These are phyloP conservation scores for Plantago lanceolata DNA, from an alignment of 305 asterid genomes.

Conservation along the genomic window DNA sequence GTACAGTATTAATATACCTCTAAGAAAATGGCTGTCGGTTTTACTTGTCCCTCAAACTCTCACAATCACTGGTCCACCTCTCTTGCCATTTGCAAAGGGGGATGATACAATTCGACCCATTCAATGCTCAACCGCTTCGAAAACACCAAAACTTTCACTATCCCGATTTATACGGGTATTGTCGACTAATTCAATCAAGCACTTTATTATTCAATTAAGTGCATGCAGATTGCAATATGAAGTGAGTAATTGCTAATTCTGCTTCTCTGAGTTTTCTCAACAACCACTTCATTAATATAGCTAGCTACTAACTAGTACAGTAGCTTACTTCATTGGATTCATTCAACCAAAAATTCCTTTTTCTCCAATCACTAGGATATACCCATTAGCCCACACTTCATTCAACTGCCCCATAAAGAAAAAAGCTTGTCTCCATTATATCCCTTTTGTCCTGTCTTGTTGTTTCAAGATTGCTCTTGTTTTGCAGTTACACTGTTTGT, in stretches of 20 bases:
- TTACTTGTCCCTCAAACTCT: no score
- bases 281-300: slow-evolving; percentile 31
- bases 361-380: background rate
- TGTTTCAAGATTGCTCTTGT: slow-evolving; percentile 6
- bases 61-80: no score
- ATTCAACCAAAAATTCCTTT: slow-evolving; percentile 14
- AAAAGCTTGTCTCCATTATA: slow-evolving; percentile 23
- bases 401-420: background rate
- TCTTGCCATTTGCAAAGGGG: no score
- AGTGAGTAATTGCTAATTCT: slow-evolving; percentile 35
- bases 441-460: background rate
- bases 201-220: no score
- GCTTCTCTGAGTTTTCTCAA: slow-evolving; percentile 1
- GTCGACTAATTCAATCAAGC: no score
- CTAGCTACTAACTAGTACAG: no score
- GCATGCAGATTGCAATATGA: slow-evolving; percentile 5
- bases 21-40: no score
- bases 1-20: no score
- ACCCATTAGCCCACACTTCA: background rate
- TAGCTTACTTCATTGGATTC: slow-evolving; percentile 14
- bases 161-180: no score
- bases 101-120: slow-evolving; percentile 20
- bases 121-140: slow-evolving; percentile 14
- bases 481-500: background rate
- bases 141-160: slow-evolving; percentile 23